Percentiles rank a stretch among this genome's conserved stretches.
Conservation (phyloP, 257 asterid genomes). For the Scutellaria baicalensis region DNA sequence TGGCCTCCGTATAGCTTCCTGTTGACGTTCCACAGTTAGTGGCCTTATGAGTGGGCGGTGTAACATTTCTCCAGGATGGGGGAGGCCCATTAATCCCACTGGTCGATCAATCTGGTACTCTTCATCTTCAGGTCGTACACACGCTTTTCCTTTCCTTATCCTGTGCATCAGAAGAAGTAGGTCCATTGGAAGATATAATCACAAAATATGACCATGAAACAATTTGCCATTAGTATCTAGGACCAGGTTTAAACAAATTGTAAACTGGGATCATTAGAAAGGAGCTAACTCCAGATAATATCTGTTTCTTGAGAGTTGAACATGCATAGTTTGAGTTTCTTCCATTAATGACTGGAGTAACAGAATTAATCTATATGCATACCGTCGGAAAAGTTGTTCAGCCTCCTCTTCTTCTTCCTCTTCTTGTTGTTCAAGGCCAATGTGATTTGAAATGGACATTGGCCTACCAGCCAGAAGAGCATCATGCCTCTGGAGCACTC, state of each 20-base stretch:
- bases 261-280: slow-evolving; percentile 1
- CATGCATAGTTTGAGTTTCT: not conserved
- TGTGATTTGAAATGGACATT: slow-evolving; percentile 43
- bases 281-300: not conserved
- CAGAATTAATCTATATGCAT: not conserved
- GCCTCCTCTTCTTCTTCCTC: slow-evolving; percentile 85
- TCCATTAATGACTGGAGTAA: not conserved
- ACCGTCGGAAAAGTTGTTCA: slow-evolving; percentile 85
- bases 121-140: slow-evolving; percentile 61
- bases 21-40: slow-evolving; percentile 38
- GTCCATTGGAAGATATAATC: not conserved
- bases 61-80: slow-evolving; percentile 52
- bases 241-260: not conserved
- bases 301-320: not conserved
- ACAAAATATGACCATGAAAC: not conserved
- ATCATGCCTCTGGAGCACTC: slow-evolving; percentile 70
- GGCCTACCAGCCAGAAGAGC: slow-evolving; percentile 52
- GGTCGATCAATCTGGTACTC: slow-evolving; percentile 36
- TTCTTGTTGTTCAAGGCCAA: slow-evolving; percentile 29
- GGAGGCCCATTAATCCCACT: slow-evolving; percentile 45
- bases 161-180: slow-evolving; percentile 22
- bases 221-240: not conserved
- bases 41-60: slow-evolving; percentile 80
- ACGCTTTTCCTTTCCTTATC: slow-evolving; percentile 92
- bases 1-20: slow-evolving; percentile 22